Evolutionary conservation across 495 filamentous ascomycete genomes (phyloP).

Genomic region (Penicillium arizonense): DNA sequence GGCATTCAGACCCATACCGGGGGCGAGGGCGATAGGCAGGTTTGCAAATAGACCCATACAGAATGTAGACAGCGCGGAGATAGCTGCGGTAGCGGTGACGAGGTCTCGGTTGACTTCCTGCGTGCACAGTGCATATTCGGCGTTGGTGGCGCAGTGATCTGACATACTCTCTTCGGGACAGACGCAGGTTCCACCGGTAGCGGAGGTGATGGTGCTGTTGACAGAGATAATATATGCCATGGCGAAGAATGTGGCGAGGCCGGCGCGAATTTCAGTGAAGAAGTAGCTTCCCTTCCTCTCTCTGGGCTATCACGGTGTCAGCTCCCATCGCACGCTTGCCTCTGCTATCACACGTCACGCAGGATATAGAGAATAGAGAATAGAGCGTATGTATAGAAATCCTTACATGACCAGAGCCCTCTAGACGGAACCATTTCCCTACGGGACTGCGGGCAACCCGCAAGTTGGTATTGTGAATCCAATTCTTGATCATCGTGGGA

Average conservation of each 20-base stretch:
- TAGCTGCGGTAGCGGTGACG: conserved; percentile 77
- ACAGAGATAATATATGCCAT: conserved; percentile 84
- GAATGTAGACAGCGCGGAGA: conserved; percentile 67
- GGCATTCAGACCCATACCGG: conserved; percentile 82
- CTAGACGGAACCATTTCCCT: conserved; percentile 71
- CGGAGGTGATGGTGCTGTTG: conserved; percentile 67
- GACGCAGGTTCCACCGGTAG: conserved; percentile 71
- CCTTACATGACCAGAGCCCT: conserved; percentile 72
- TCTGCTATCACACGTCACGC: neutral
- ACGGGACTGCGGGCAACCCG: conserved; percentile 57
- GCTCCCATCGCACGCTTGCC: neutral
- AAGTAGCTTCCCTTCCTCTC: conserved; percentile 75
- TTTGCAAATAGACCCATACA: conserved; percentile 75
- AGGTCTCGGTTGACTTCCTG: conserved; percentile 70
- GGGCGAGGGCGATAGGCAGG: conserved; percentile 70
- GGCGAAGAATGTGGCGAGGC: conserved; percentile 79
- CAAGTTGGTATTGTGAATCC: conserved; percentile 52
- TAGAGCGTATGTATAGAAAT: neutral
- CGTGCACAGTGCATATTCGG: conserved; percentile 61
- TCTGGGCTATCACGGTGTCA: conserved; percentile 37
- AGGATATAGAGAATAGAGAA: neutral
- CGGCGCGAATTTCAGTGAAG: conserved; percentile 76
- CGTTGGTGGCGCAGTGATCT: conserved; percentile 53
- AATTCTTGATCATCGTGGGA: conserved; percentile 37
- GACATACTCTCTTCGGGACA: conserved; percentile 51